Evolutionary conservation across 768 basidiomycete species (phyloP), one percentile per base, ranked within the genome.

Genomic region (Fomitopsis pulvina): DNA sequence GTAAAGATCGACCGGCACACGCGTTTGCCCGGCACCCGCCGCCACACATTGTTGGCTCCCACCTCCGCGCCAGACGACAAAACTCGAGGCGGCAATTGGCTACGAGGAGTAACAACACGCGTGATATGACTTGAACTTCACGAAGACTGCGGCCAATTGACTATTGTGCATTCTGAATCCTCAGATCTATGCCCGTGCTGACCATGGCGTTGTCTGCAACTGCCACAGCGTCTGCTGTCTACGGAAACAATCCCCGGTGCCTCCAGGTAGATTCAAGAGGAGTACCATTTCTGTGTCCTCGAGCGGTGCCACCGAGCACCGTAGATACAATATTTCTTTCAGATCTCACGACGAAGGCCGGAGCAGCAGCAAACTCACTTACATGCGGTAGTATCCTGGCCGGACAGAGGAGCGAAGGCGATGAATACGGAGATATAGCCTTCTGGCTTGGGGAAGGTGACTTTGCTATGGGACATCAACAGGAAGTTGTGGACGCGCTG

Each of bases 381-480:
- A 60, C 67, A 10, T 75, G 70, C 57, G 74, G 76, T n/a, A 81
- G 77, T 56, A 63, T 81, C 40, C 68, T 81, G 11, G 75, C 73
- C 0, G 80, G 80, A 2, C 68, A 68, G 27, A 60, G 67, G n/a
- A 79, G 72, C 53, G 80, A 84, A 55, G 73, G 71, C 55, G 80
- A 81, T 52, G 79, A 83, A 41, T 76, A 68, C 37, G 73, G 73
- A 4, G 79, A 81, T 52, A 60, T 78, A 21, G 76, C 69, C 3
- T 41, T 82, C 28, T 80, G 76, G 74, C 67, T 83, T 4, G 78
- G 80, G 8, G 43, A 52, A 4, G 75, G 73, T 4, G 57, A 68
- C 5, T 75, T 62, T 55, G 60, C 67, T 10, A 30, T 20, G 9
- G 63, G 65, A 16, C 59, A 63, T 52, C 66, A 65, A 52, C 46